Evolutionary conservation across 1,284 basidiomycete genomes (phyloP), one percentile per base, ranked within the genome.

Genomic region (Paramarasmius palmivorus): DNA sequence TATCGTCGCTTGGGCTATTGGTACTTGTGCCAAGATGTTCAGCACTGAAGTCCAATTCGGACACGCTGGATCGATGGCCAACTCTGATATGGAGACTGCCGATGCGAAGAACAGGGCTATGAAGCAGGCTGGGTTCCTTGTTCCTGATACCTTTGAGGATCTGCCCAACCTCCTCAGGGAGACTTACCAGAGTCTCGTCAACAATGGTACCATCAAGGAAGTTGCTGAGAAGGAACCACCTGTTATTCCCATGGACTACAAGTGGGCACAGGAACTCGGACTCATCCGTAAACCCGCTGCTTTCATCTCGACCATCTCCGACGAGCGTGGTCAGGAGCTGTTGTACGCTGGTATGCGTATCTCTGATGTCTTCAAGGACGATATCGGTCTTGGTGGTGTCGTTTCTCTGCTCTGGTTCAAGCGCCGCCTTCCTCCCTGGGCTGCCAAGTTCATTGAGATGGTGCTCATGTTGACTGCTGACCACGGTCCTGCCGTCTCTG

Each of bases 21-120:
- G 96, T 61, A 99, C 97, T 39, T 99, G 97, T 73, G 96, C 96
- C 69, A 98, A 98, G 87, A 99, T 99, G 97, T 99, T 99, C 79
- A 84, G 93, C 51, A 98, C 96, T 53, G 96, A 98, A 75, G 96
- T 99, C 44, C 96, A 99, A 76, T 99, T 99, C 75, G 96, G 96
- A 42, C 97, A 99, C 77, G 97, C 96, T 53, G 96, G 96, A 49
- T 92, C 88, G 52, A 94, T 99, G 92, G 96, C 96, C 63, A 98
- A 99, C 84, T 95, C 93, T 61, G 94, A 95, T 66, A 73, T 91
- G 69, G 96, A 98, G 82, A 99, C 96, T 9, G 96, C 96, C 46
- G 94, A 97, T 67, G 90, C 95, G 65, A 99, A 99, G 90, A 99
- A 99, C 81, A 74, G 73, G 47, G 93, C 93, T 38, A 98, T 99